phyloP scores from a whole-genome alignment of 345 rosid genomes.

The Adansonia digitata region DNA sequence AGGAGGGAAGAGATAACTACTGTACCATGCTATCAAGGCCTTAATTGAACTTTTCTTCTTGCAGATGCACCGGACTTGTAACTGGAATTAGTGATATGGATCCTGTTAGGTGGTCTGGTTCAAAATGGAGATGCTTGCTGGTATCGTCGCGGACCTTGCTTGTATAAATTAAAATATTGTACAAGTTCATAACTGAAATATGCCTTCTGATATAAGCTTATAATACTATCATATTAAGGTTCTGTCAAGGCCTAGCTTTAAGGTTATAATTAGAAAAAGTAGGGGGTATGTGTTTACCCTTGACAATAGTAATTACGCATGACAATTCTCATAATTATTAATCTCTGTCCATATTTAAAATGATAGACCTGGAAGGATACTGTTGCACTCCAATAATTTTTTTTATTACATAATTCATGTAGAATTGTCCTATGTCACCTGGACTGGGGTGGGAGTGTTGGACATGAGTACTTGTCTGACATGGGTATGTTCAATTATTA shows the following conservation, averaged over 20 bases:
- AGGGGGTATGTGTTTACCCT: neutral
- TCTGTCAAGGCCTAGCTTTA: neutral
- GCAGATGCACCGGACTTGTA: slow-evolving; percentile 76
- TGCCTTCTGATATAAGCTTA: neutral
- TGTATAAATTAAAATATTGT: neutral
- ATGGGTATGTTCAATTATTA: too few species aligned
- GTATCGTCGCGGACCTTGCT: slow-evolving; percentile 30
- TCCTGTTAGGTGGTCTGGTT: slow-evolving; percentile 67
- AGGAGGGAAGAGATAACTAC: neutral
- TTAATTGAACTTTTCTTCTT: neutral
- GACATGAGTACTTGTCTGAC: too few species aligned
- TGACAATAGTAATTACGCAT: slow-evolving; percentile 1
- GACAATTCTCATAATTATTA: neutral
- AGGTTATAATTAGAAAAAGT: slow-evolving; percentile 9
- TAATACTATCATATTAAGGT: neutral
- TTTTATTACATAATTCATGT: neutral
- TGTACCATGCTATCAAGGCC: neutral
- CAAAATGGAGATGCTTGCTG: slow-evolving; percentile 91
- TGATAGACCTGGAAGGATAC: neutral
- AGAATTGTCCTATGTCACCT: too few species aligned
- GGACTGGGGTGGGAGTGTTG: too few species aligned
- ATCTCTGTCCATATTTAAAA: neutral
- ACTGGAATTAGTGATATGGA: slow-evolving; percentile 77
- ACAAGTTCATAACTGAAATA: neutral
- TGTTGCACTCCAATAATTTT: neutral